These are phyloP conservation scores for Pyrenopolyporus hunteri DNA, from an alignment of 495 filamentous ascomycete genomes.

Conservation along the genomic window DNA sequence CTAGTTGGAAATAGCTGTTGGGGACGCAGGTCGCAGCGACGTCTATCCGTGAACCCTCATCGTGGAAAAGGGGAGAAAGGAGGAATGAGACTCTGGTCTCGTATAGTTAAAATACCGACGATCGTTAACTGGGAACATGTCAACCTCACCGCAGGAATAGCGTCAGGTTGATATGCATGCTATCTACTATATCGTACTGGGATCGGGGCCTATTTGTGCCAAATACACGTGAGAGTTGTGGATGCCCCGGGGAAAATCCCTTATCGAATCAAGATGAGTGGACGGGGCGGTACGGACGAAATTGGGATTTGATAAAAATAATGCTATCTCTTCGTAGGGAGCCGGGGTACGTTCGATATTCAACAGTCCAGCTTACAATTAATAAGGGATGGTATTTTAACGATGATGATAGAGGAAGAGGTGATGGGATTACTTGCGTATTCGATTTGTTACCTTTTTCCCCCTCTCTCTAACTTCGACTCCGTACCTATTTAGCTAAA, in stretches of 20 bases:
- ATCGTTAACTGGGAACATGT: constrained; percentile 25
- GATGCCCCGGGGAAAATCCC: constrained; percentile 19
- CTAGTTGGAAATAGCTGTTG: constrained; percentile 10
- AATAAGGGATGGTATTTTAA: background rate
- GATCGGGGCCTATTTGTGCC: constrained; percentile 29
- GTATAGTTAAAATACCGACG: constrained; percentile 12
- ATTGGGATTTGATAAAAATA: constrained; percentile 30
- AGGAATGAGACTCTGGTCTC: constrained; percentile 14
- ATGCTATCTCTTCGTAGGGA: constrained; percentile 8
- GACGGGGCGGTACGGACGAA: constrained; percentile 3
- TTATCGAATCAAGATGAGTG: constrained; percentile 22
- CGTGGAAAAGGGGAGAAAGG: constrained; percentile 15
- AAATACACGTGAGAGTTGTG: constrained; percentile 18
- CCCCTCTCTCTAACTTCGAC: too few species aligned
- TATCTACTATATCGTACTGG: constrained; percentile 33
- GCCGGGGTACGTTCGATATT: background rate
- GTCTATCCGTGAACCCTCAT: constrained; percentile 26
- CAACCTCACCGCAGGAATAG: constrained; percentile 36
- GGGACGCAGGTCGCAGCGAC: constrained; percentile 13
- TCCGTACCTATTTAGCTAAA: too few species aligned
- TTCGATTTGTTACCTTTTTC: constrained; percentile 30
- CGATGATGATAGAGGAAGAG: background rate
- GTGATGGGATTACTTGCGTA: constrained; percentile 22
- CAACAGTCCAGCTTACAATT: background rate
- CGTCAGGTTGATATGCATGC: constrained; percentile 39